A percentile compares a stretch with the other conserved stretches of the same genome.
Conservation (phyloP, 2,329 filamentous ascomycete genomes). For the Fusarium oligoseptatum region DNA sequence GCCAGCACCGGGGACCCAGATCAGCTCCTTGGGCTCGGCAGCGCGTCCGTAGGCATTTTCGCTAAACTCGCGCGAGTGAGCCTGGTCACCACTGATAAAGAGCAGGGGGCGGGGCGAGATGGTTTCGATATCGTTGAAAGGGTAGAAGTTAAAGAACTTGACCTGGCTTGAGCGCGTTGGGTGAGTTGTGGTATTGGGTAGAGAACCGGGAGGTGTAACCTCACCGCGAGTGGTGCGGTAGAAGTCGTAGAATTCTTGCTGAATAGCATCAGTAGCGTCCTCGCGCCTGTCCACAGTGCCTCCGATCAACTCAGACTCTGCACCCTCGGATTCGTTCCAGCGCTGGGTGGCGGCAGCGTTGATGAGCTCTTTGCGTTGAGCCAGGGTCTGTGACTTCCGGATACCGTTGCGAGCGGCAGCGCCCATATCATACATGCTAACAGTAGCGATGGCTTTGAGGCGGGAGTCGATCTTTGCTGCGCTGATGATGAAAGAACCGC, state of each 20-base stretch:
- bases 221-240: slow-evolving; percentile 23
- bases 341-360: not conserved
- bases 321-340: not conserved
- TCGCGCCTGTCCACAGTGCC: not conserved
- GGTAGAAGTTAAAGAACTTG: slow-evolving; percentile 51
- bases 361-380: not conserved
- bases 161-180: slow-evolving; percentile 45
- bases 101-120: slow-evolving; percentile 49
- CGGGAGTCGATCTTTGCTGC: slow-evolving; percentile 52
- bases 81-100: slow-evolving; percentile 44
- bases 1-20: slow-evolving; percentile 49
- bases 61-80: slow-evolving; percentile 49
- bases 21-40: slow-evolving; percentile 54
- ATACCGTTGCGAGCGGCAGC: not conserved
- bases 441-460: slow-evolving; percentile 38
- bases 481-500: slow-evolving; percentile 50
- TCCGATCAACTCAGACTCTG: not conserved
- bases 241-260: slow-evolving; percentile 23
- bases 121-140: slow-evolving; percentile 47
- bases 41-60: slow-evolving; percentile 43
- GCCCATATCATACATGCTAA: slow-evolving; percentile 7
- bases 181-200: slow-evolving; percentile 47
- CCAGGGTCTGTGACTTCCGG: not conserved
- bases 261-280: not conserved
- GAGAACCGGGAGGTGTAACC: slow-evolving; percentile 1